These are phyloP conservation scores for Acacia melanoxylon DNA, from an alignment of 306 rosid species.

Conservation along the genomic window DNA sequence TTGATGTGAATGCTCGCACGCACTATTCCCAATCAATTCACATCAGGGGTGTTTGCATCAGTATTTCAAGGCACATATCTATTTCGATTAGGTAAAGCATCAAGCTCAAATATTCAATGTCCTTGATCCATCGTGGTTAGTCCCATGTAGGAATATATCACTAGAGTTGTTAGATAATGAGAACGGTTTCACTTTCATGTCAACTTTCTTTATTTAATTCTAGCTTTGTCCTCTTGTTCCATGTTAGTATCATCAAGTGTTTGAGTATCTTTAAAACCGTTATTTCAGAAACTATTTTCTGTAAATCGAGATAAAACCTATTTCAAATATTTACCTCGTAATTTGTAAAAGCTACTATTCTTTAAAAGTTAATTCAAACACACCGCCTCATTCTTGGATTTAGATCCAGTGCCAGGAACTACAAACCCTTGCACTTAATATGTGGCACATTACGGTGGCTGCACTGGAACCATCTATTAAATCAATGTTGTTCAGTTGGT, in stretches of 20 bases:
- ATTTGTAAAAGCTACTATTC: too few relatives aligned
- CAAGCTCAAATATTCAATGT: neutral
- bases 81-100: neutral
- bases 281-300: too few relatives aligned
- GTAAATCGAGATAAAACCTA: too few relatives aligned
- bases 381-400: neutral
- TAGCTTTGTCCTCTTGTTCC: neutral
- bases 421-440: too few relatives aligned
- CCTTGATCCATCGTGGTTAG: neutral
- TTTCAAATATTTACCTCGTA: too few relatives aligned
- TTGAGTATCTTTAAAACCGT: too few relatives aligned
- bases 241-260: too few relatives aligned
- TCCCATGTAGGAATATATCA: neutral
- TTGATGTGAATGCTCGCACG: neutral
- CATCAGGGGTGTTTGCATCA: neutral
- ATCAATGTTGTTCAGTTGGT: too few relatives aligned
- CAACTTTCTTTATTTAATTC: neutral
- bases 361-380: too few relatives aligned
- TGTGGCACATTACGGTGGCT: too few relatives aligned
- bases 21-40: neutral
- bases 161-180: neutral
- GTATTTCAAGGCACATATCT: neutral
- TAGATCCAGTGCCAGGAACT: neutral
- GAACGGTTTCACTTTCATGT: neutral
- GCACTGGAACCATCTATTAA: too few relatives aligned